phyloP scores from a whole-genome alignment of 106 monocot species.

The Iris macrosiphon region DNA sequence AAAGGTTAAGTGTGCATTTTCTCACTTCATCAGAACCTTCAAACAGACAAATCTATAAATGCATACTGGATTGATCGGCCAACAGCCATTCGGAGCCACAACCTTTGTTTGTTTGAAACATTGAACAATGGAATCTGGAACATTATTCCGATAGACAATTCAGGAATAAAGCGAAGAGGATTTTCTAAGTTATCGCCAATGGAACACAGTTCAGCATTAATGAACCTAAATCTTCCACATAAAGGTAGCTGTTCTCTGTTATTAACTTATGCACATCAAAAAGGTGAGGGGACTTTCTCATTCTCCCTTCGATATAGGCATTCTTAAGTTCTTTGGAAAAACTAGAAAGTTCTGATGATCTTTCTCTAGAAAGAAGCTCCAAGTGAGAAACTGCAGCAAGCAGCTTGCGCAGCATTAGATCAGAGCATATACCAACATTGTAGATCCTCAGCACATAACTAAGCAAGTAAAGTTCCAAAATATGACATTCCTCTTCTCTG shows the following conservation, averaged over 20 bases:
- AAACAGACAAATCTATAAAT: slow-evolving; percentile 40
- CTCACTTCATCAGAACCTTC: slow-evolving; percentile 34
- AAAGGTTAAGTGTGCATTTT: slow-evolving; percentile 20
- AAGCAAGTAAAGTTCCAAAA: slow-evolving; percentile 60
- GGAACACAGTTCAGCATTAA: slow-evolving; percentile 54
- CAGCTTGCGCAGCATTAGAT: slow-evolving; percentile 26
- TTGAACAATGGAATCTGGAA: slow-evolving; percentile 54
- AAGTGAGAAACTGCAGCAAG: slow-evolving; percentile 24
- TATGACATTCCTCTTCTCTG: slow-evolving; percentile 45
- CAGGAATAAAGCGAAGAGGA: slow-evolving; percentile 47
- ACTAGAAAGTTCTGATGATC: slow-evolving; percentile 25
- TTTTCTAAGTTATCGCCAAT: slow-evolving; percentile 55
- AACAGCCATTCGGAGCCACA: slow-evolving; percentile 61
- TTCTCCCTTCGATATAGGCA: slow-evolving; percentile 13
- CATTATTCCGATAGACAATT: slow-evolving; percentile 63
- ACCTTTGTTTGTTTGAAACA: slow-evolving; percentile 22
- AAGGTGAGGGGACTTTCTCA: background rate
- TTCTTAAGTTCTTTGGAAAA: slow-evolving; percentile 57
- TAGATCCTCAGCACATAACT: slow-evolving; percentile 36
- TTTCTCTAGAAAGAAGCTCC: slow-evolving; percentile 32
- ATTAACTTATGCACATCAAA: slow-evolving; percentile 32
- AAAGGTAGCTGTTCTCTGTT: slow-evolving; percentile 23
- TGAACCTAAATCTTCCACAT: slow-evolving; percentile 27
- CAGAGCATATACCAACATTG: slow-evolving; percentile 16
- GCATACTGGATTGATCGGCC: slow-evolving; percentile 33